Percentiles rank a stretch among this genome's conserved stretches.
Evolutionary conservation across 2,329 filamentous ascomycete genomes (phyloP).

Genomic region (Talaromyces verruculosus): DNA sequence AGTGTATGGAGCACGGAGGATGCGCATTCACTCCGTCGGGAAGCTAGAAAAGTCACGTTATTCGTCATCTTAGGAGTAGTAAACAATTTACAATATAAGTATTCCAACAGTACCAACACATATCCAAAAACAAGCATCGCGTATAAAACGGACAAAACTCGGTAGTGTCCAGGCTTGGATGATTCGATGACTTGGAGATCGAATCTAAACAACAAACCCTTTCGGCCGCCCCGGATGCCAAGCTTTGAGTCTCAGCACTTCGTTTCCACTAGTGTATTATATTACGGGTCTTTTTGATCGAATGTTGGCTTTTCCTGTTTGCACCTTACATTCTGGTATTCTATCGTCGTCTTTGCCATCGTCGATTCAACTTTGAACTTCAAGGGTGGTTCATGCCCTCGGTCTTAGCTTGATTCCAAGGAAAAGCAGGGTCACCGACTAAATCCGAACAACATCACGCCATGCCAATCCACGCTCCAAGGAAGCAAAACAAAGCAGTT

Average conservation of each 20-base stretch:
- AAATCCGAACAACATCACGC: neutral
- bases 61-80: neutral
- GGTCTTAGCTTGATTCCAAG: too few relatives aligned
- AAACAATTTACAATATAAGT: neutral
- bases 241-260: neutral
- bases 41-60: neutral
- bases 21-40: neutral
- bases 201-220: neutral
- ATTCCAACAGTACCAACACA: neutral
- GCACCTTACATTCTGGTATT: neutral
- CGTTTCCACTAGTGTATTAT: slow-evolving; percentile 15
- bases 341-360: neutral
- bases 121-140: neutral
- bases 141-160: neutral
- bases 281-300: neutral
- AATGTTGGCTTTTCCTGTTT: too few relatives aligned
- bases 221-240: slow-evolving; percentile 19
- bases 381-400: too few relatives aligned
- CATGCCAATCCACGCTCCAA: neutral
- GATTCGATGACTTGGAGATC: neutral
- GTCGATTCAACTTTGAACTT: neutral
- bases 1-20: neutral
- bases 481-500: neutral
- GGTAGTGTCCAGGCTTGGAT: neutral
- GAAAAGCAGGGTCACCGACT: neutral